phyloP scores from a whole-genome alignment of 768 basidiomycete genomes.

The Grammothele lineata region DNA sequence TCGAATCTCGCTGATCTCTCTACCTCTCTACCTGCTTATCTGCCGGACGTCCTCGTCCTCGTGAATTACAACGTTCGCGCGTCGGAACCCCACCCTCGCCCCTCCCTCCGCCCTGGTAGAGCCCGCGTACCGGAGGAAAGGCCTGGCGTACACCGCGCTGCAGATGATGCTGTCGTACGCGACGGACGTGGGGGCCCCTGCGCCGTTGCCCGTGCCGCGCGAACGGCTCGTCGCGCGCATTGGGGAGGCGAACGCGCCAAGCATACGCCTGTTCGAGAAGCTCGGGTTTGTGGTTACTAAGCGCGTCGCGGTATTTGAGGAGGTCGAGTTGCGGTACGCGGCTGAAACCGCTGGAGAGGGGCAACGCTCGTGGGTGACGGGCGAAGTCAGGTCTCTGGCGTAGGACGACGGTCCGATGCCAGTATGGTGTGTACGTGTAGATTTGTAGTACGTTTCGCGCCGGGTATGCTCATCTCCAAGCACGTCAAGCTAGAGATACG shows the following conservation, averaged over 20 bases:
- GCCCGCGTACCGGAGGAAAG: constrained; percentile 60
- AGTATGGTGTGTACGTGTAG: no score
- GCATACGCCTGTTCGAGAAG: constrained; percentile 67
- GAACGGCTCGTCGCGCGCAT: constrained; percentile 64
- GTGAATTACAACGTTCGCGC: no score
- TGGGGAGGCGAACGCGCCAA: constrained; percentile 61
- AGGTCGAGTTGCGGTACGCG: constrained; percentile 70
- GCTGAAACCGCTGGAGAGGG: background rate
- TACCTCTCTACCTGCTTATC: no score
- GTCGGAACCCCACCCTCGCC: background rate
- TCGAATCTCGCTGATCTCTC: no score
- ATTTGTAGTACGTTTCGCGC: no score
- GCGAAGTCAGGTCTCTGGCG: constrained; percentile 3
- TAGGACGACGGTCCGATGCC: no score
- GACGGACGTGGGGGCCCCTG: constrained; percentile 31
- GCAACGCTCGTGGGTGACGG: constrained; percentile 19
- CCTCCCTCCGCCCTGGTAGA: constrained; percentile 37
- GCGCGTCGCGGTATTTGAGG: constrained; percentile 68
- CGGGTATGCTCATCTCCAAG: no score
- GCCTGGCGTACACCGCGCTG: constrained; percentile 60
- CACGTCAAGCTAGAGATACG: no score
- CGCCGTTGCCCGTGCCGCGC: constrained; percentile 39
- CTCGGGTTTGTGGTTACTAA: constrained; percentile 74
- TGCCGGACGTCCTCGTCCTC: no score
- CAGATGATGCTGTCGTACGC: constrained; percentile 67